Conservation (phyloP, 148 eudicot species). For the Fagopyrum homotropicum region DNA sequence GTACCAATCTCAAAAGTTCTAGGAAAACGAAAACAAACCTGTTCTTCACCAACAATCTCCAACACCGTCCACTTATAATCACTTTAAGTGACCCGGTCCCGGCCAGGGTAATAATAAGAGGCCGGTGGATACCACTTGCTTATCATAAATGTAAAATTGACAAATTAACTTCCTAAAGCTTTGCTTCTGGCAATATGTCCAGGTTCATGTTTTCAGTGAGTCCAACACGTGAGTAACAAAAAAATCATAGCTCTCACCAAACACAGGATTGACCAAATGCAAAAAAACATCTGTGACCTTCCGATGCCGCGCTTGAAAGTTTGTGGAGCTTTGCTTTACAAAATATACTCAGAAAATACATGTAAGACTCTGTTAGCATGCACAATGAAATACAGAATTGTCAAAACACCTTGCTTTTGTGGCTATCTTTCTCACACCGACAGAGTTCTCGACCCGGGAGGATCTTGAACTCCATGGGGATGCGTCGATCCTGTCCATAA, state of each 20-base stretch:
- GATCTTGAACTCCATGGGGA: constrained; percentile 33
- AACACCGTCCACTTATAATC: not conserved
- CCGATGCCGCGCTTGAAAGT: not conserved
- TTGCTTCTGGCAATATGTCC: not conserved
- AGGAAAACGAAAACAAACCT: not conserved
- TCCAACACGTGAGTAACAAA: not conserved
- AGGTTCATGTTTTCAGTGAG: not conserved
- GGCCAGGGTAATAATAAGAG: not conserved
- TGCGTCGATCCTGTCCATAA: constrained; percentile 59
- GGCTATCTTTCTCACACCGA: constrained; percentile 41
- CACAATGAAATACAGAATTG: constrained; percentile 61
- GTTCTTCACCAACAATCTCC: not conserved
- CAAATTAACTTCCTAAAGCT: not conserved
- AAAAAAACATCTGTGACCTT: not conserved
- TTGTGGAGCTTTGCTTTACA: constrained; percentile 6
- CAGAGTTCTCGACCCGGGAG: constrained; percentile 23
- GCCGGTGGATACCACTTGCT: not conserved
- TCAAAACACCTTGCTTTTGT: constrained; percentile 55
- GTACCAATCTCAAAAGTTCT: not conserved
- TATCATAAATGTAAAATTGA: not conserved
- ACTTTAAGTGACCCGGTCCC: not conserved
- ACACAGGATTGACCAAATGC: not conserved
- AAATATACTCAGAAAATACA: not conserved
- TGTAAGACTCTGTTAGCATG: constrained; percentile 33
- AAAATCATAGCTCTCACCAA: not conserved